Evolutionary conservation across 1,284 basidiomycete genomes (phyloP).

Genomic region (Sporisorium scitamineum): DNA sequence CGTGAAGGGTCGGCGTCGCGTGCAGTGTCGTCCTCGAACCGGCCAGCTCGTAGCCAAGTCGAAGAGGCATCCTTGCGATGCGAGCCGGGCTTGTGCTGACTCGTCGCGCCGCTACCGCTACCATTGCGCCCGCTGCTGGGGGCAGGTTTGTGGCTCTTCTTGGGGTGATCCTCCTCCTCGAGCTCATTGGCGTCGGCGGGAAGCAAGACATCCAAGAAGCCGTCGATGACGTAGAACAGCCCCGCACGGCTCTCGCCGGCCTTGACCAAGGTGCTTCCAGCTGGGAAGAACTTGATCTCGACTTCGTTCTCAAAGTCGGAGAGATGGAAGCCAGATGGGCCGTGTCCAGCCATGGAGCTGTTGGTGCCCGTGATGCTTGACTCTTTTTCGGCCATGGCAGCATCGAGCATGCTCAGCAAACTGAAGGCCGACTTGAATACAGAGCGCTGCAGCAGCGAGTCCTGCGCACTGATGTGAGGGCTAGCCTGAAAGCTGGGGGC

Average conservation of each 20-base stretch:
- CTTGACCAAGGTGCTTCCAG: slow-evolving; percentile 85
- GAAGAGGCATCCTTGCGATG: slow-evolving; percentile 11
- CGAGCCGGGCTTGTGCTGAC: slow-evolving; percentile 3
- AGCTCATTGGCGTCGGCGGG: slow-evolving; percentile 71
- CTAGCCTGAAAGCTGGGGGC: slow-evolving; percentile 68
- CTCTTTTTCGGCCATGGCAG: slow-evolving; percentile 66
- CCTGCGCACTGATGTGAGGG: slow-evolving; percentile 52
- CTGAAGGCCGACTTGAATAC: slow-evolving; percentile 84
- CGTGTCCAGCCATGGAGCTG: slow-evolving; percentile 49
- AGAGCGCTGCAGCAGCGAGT: slow-evolving; percentile 48
- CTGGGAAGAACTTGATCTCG: slow-evolving; percentile 91
- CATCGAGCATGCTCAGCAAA: slow-evolving; percentile 78
- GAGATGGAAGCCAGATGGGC: slow-evolving; percentile 38
- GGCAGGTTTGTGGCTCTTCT: slow-evolving; percentile 5
- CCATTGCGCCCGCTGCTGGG: slow-evolving; percentile 3
- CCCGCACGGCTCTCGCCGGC: slow-evolving; percentile 92
- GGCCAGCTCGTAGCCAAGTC: slow-evolving; percentile 22
- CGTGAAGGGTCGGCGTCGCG: slow-evolving; percentile 11
- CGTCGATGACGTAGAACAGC: slow-evolving; percentile 97
- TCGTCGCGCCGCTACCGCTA: background rate
- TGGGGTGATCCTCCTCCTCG: slow-evolving; percentile 65
- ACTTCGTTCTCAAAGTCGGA: slow-evolving; percentile 89
- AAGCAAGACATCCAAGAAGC: slow-evolving; percentile 90
- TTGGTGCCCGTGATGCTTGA: slow-evolving; percentile 54
- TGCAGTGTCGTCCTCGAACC: slow-evolving; percentile 8